Percentiles rank a stretch among this genome's conserved stretches.
phyloP scores from a whole-genome alignment of 148 eudicot genomes.

The Amaranthus hypochondriacus region DNA sequence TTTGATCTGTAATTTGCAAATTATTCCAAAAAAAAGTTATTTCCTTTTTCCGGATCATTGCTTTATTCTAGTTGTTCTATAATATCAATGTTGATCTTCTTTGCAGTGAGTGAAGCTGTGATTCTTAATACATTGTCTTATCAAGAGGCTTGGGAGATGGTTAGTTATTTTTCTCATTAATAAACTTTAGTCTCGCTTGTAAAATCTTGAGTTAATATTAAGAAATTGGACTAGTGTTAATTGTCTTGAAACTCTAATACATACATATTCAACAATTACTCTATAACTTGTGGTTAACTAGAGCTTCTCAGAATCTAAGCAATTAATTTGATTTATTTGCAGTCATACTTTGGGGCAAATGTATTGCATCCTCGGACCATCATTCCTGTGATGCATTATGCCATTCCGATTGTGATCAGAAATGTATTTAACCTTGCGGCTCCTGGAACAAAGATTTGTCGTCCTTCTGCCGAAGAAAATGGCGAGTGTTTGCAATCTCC shows the following conservation, averaged over 20 bases:
- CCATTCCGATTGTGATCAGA: slow-evolving; percentile 95
- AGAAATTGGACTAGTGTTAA: not conserved
- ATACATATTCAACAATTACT: not conserved
- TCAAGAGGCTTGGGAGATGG: slow-evolving; percentile 99
- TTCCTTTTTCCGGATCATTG: not conserved
- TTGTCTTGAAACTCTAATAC: not conserved
- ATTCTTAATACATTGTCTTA: slow-evolving; percentile 76
- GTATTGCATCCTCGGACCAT: slow-evolving; percentile 98
- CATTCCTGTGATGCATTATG: slow-evolving; percentile 87
- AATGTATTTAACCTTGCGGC: slow-evolving; percentile 90
- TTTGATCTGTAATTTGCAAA: too few species aligned
- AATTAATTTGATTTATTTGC: slow-evolving; percentile 28
- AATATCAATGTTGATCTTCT: not conserved
- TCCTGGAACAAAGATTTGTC: slow-evolving; percentile 88
- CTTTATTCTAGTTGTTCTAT: not conserved
- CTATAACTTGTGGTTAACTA: not conserved
- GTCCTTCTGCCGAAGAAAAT: slow-evolving; percentile 38
- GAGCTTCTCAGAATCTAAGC: slow-evolving; percentile 4
- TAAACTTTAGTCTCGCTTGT: not conserved
- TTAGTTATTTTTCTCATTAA: slow-evolving; percentile 21
- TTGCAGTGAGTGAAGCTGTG: slow-evolving; percentile 95
- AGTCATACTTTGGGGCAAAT: slow-evolving; percentile 99
- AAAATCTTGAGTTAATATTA: not conserved
- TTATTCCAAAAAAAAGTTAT: not conserved
- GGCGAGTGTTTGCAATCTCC: slow-evolving; percentile 46